phyloP scores from a whole-genome alignment of 768 basidiomycete genomes.

The Ramaria sp. region DNA sequence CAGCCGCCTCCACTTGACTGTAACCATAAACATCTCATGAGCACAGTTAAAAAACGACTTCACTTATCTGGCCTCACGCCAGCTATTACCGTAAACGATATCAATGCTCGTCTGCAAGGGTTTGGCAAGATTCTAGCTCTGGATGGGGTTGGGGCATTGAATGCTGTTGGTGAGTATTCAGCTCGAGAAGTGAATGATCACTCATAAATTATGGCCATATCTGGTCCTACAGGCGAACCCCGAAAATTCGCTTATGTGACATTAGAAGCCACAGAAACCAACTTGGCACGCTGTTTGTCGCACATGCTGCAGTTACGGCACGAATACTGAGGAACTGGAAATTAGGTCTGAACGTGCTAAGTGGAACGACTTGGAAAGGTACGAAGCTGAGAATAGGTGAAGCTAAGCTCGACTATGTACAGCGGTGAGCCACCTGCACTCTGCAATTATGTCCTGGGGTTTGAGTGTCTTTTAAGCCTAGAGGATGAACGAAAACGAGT shows the following conservation, averaged over 20 bases:
- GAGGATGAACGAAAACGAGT: slow-evolving; percentile 26
- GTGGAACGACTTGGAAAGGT: slow-evolving; percentile 84
- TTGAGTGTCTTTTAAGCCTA: background rate
- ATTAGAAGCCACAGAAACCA: slow-evolving; percentile 47
- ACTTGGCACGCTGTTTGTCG: slow-evolving; percentile 54
- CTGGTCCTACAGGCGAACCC: slow-evolving; percentile 25
- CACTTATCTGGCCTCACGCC: slow-evolving; percentile 72
- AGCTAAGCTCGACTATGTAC: slow-evolving; percentile 64
- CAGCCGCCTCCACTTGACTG: too few relatives aligned
- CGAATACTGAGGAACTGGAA: background rate
- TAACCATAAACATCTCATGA: too few relatives aligned
- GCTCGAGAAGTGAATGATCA: too few relatives aligned
- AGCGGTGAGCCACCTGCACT: slow-evolving; percentile 34
- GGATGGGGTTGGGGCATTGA: slow-evolving; percentile 56
- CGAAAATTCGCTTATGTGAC: slow-evolving; percentile 69
- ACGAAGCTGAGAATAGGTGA: slow-evolving; percentile 73
- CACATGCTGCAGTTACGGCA: background rate
- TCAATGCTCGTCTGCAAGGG: slow-evolving; percentile 43
- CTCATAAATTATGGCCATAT: too few relatives aligned
- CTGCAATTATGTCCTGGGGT: background rate
- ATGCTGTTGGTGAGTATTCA: slow-evolving; percentile 39
- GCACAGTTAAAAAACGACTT: slow-evolving; percentile 39
- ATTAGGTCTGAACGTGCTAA: slow-evolving; percentile 62
- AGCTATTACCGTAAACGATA: slow-evolving; percentile 44
- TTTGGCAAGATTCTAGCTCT: slow-evolving; percentile 63